These are phyloP conservation scores for Byssochlamys sp. DNA, from an alignment of 2,329 filamentous ascomycete genomes.

Conservation along the genomic window DNA sequence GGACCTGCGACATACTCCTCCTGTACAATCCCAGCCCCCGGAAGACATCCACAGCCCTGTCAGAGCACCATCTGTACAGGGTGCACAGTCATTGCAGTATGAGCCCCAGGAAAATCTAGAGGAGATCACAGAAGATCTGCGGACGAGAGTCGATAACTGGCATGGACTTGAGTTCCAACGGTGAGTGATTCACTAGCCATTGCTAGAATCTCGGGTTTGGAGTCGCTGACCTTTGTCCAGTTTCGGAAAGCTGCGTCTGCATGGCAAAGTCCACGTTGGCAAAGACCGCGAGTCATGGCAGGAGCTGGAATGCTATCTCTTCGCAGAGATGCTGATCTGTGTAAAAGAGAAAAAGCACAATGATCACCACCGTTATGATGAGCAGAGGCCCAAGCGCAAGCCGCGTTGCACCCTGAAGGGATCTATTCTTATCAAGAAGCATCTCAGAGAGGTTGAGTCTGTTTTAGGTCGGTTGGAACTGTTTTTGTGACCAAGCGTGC, in stretches of 20 bases:
- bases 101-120: conserved; percentile 69
- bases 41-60: conserved; percentile 47
- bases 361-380: conserved; percentile 55
- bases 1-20: conserved; percentile 53
- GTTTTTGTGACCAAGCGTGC: background rate
- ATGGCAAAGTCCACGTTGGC: conserved; percentile 82
- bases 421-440: conserved; percentile 96
- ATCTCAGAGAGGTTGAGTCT: conserved; percentile 78
- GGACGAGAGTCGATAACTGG: conserved; percentile 92
- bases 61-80: conserved; percentile 27
- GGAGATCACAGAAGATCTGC: conserved; percentile 72
- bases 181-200: conserved; percentile 24
- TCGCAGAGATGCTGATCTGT: conserved; percentile 98
- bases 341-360: conserved; percentile 87
- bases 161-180: conserved; percentile 86
- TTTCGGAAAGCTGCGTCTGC: conserved; percentile 83
- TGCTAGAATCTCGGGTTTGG: background rate
- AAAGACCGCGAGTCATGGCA: conserved; percentile 97
- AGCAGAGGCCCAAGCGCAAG: conserved; percentile 47
- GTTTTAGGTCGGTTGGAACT: conserved; percentile 32
- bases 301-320: conserved; percentile 91
- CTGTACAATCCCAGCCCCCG: conserved; percentile 38
- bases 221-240: conserved; percentile 32
- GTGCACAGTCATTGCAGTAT: conserved; percentile 55
- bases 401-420: conserved; percentile 83